Evolutionary conservation across 2,329 filamentous ascomycete species (phyloP), one percentile per base, ranked within the genome.

Genomic region (Cordyceps militaris): DNA sequence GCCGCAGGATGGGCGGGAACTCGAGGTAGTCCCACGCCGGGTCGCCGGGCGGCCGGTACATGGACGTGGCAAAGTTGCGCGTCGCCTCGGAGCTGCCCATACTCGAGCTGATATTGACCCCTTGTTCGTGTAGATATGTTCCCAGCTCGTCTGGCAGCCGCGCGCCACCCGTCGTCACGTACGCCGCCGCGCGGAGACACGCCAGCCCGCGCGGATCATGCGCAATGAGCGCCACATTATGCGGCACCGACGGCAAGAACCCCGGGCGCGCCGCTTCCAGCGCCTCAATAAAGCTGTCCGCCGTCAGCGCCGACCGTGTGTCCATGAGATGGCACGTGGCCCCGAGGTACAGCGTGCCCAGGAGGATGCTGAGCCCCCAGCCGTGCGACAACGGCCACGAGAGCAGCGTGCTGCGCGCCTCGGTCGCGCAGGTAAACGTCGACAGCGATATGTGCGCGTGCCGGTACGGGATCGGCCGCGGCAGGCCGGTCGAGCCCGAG

Each of bases 331-430:
- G 40, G 36, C 40, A 36, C 14, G 36, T 36, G 19, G 19, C 14
- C 28, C 55, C 55, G 32, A 19, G n/a, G 46, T 51, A 44, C 10
- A 57, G 21, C 2, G 55, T 34, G 40, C 46, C 23, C 13, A 51
- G 38, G 4, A 57, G 14, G 13, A 48, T 1, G 32, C 16, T 14
- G 16, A 30, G 47, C 19, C 28, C 55, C 55, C 55, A 57, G 38
- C 55, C 55, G 48, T 57, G 47, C 47, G 51, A 52, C 14, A 52
- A 19, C 26, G 55, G 55, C 26, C 55, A 47, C 23, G 55, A 50
- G n/a, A 57, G 24, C 11, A 57, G 32, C 26, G 24, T 32, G 48
- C n/a, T 10, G 11, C 14, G 36, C 16, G 55, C 47, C 48, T 32
- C 14, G 7, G 44, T 3, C 34, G 47, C n/a, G n/a, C n/a, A 9